phyloP scores from a whole-genome alignment of 495 filamentous ascomycete genomes.

The Platismatia glauca region DNA sequence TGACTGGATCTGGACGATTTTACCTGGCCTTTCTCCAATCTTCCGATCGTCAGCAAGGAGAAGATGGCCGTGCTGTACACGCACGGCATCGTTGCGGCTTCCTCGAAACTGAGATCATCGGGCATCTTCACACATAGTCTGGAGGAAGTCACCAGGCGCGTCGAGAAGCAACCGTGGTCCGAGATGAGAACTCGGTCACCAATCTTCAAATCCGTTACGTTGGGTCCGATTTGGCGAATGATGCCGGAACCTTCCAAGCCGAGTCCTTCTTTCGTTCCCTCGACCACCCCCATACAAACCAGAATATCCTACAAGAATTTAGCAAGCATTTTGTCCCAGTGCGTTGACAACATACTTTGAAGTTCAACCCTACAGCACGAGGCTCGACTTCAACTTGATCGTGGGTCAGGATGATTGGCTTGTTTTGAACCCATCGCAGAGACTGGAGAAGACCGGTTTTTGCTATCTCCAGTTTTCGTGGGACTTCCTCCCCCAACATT shows the following conservation, averaged over 20 bases:
- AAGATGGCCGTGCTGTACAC: conserved; percentile 29
- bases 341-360: conserved; percentile 30
- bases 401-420: conserved; percentile 29
- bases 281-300: conserved; percentile 33
- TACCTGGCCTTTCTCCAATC: conserved; percentile 25
- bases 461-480: neutral
- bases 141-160: neutral
- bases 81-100: conserved; percentile 26
- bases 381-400: conserved; percentile 28
- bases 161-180: conserved; percentile 13
- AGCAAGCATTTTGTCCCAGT: neutral
- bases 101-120: conserved; percentile 25
- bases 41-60: conserved; percentile 20
- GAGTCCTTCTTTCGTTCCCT: conserved; percentile 26
- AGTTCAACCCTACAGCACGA: conserved; percentile 36
- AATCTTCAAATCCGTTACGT: conserved; percentile 29
- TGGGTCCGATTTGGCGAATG: conserved; percentile 30
- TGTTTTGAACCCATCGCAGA: conserved; percentile 22
- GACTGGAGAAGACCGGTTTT: too few relatives aligned
- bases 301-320: conserved; percentile 28
- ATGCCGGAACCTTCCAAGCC: conserved; percentile 38
- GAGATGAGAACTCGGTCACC: conserved; percentile 33
- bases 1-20: neutral
- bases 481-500: neutral
- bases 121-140: conserved; percentile 25